Base-by-base conservation (phyloP, 306 rosid species). In the Prunus davidiana region DNA sequence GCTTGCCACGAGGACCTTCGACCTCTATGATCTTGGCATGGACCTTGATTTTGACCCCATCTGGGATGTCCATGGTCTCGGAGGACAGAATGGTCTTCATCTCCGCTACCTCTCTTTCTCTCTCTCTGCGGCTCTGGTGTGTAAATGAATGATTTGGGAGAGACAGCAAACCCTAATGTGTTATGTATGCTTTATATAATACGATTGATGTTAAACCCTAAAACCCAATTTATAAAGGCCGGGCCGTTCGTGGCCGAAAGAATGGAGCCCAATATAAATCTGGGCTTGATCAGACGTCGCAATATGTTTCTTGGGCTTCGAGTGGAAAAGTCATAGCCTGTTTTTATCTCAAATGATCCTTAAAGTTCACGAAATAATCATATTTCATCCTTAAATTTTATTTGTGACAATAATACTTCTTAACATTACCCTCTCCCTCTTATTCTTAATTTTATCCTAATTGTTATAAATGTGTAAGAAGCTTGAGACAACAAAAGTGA, bases 41-140 rank as follows among this genome's bases (percentile, higher is more conserved):
- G 8, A 91, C 82, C 89, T 91, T 91, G 79, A 91, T 87, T 75
- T 67, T 91, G 15, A 91, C 91, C 24, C 92, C 93, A 0, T 89
- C 96, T 0, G 96, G 96, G 64, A 91, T 91, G 71, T 89, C 81
- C 96, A 91, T 91, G 0, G 91, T 73, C 67, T 89, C 97, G 0
- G 97, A 89, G 0, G 97, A 89, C 2, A 91, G 83, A 4, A 91
- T 91, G 5, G 91, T 89, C 91, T 91, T 91, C 97, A 91, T 91
- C 68, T 75, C 41, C 7, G 52, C 64, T 32, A 32, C 38, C 38
- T 32, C 8, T 18, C 34, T 66, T 27, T 50, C 73, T 68, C 72
- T 49, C 61, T 22, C 52, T 4, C 34, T 3, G 76, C 67, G 76
- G 76, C 72, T 45, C 38, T 54, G 54, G 54, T 41, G 1, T n/a